Conservation (phyloP, 306 rosid genomes). For the Acmispon strigosus region DNA sequence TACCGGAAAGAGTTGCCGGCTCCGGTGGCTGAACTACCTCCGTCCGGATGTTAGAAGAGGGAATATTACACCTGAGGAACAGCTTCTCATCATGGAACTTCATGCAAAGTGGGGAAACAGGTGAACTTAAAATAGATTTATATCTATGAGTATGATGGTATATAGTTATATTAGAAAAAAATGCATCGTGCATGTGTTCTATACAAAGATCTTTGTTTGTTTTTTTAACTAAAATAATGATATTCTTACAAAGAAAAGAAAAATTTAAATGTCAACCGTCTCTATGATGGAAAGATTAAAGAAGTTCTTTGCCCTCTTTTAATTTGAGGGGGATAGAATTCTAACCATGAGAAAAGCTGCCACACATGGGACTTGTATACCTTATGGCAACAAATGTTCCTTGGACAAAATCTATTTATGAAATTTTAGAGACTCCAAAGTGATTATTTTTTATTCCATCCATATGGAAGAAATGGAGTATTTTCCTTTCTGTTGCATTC, state of each 20-base stretch:
- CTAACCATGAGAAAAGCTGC: too few relatives aligned
- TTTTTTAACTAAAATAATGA: neutral
- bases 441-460: too few relatives aligned
- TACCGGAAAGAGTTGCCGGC: slow-evolving; percentile 95
- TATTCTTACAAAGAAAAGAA: neutral
- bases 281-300: slow-evolving; percentile 5
- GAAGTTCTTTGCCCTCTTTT: too few relatives aligned
- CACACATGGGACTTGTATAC: neutral
- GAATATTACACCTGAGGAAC: slow-evolving; percentile 89
- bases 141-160: neutral
- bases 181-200: neutral
- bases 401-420: too few relatives aligned
- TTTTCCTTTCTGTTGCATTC: too few relatives aligned
- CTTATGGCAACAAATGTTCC: neutral
- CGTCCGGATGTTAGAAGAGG: slow-evolving; percentile 98
- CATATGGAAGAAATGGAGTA: too few relatives aligned
- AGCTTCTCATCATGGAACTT: slow-evolving; percentile 92
- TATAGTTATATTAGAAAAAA: neutral
- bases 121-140: slow-evolving; percentile 23
- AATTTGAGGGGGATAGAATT: neutral
- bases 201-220: neutral
- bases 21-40: slow-evolving; percentile 95
- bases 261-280: neutral
- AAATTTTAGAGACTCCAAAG: too few relatives aligned
- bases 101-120: slow-evolving; percentile 99